Conservation (phyloP, 2,329 filamentous ascomycete genomes). For the Pestalotiopsis sp. region DNA sequence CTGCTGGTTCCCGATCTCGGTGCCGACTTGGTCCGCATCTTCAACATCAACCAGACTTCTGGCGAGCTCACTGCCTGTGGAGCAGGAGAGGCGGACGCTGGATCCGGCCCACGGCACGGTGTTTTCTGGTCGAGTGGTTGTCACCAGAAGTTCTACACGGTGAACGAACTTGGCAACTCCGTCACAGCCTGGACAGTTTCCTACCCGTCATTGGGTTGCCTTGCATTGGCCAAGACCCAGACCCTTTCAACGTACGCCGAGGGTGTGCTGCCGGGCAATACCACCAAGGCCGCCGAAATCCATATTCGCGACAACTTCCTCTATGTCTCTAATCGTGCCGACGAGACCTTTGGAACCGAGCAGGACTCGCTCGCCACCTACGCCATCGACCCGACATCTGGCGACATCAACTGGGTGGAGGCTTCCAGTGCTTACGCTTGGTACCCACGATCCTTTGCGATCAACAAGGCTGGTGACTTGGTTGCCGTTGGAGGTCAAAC, state of each 20-base stretch:
- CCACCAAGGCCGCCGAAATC: constrained; percentile 58
- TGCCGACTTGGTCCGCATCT: constrained; percentile 55
- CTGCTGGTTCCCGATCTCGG: constrained; percentile 55
- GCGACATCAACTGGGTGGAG: constrained; percentile 7
- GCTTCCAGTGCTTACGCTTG: constrained; percentile 7
- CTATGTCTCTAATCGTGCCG: constrained; percentile 13
- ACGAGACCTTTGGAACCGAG: constrained; percentile 13
- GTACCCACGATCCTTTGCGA: constrained; percentile 11
- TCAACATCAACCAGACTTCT: constrained; percentile 45
- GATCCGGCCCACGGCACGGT: constrained; percentile 55
- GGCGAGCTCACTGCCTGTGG: constrained; percentile 48
- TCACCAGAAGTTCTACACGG: constrained; percentile 35
- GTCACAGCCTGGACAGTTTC: constrained; percentile 50
- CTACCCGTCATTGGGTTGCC: constrained; percentile 42
- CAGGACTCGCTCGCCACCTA: constrained; percentile 11
- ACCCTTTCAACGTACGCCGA: constrained; percentile 48
- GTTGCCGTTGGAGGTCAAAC: constrained; percentile 15
- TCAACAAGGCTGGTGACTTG: constrained; percentile 11
- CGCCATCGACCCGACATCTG: neutral
- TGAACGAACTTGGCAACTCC: constrained; percentile 53
- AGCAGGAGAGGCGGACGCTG: constrained; percentile 41
- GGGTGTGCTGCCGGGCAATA: constrained; percentile 40
- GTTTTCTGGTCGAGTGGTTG: constrained; percentile 44
- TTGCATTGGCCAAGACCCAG: constrained; percentile 47
- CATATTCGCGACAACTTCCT: constrained; percentile 42